These are phyloP conservation scores for Porphyra umbilicalis DNA, from an alignment of 31 red algal genomes.

Conservation along the genomic window DNA sequence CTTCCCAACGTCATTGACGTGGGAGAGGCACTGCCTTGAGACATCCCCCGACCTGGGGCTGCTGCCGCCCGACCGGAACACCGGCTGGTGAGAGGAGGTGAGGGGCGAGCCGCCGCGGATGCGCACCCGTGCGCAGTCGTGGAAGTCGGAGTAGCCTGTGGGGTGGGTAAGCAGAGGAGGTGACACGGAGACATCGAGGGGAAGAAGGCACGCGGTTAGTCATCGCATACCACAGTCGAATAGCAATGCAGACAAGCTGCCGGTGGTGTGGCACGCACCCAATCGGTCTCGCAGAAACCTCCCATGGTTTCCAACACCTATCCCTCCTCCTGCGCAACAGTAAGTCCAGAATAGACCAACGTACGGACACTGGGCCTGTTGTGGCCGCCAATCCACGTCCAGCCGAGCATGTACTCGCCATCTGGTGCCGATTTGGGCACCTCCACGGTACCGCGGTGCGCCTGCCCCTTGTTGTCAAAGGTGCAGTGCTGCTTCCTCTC, in stretches of 20 bases:
- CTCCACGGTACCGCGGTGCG: neutral
- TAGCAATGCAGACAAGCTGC: too few species aligned
- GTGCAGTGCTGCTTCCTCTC: neutral
- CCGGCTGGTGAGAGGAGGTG: neutral
- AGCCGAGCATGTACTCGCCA: neutral
- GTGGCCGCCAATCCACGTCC: neutral
- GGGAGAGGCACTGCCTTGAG: too few species aligned
- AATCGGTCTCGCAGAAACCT: too few species aligned
- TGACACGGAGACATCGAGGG: neutral
- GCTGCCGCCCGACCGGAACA: neutral
- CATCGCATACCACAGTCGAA: too few species aligned
- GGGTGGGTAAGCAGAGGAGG: neutral
- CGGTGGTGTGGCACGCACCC: too few species aligned
- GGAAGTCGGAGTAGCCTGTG: neutral
- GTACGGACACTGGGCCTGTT: neutral
- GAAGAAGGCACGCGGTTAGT: too few species aligned
- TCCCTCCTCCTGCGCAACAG: too few species aligned
- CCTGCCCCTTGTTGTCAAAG: neutral
- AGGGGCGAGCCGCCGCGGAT: neutral
- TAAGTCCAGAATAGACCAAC: neutral
- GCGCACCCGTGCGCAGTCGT: neutral
- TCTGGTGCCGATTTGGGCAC: neutral
- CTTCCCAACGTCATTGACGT: too few species aligned
- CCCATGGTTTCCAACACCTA: too few species aligned
- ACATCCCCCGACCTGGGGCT: neutral